Percentiles rank a stretch among this genome's conserved stretches.
phyloP scores from a whole-genome alignment of 2,329 filamentous ascomycete species.

The Fusarium chuoi region DNA sequence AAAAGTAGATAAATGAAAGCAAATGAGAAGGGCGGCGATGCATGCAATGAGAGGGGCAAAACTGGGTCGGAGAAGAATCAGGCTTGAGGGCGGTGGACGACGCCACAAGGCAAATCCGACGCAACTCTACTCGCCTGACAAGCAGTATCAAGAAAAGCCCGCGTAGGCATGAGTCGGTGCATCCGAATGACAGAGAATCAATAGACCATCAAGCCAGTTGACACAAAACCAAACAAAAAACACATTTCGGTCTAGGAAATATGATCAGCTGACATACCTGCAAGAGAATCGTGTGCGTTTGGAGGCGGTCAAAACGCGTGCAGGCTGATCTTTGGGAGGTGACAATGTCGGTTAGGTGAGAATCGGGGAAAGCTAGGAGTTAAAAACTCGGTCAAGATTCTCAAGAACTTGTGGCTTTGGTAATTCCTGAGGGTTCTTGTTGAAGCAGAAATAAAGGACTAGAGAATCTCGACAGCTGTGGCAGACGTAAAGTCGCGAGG shows the following conservation, averaged over 20 bases:
- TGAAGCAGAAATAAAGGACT: slow-evolving; percentile 3
- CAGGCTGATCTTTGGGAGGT: slow-evolving; percentile 16
- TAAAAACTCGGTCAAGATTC: slow-evolving; percentile 11
- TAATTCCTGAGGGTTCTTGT: slow-evolving; percentile 4
- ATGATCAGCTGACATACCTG: slow-evolving; percentile 34
- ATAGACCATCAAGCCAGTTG: not conserved
- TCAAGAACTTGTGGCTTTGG: not conserved
- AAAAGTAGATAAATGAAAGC: slow-evolving; percentile 22
- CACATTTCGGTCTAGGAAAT: not conserved
- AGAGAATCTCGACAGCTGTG: slow-evolving; percentile 17
- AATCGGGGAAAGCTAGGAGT: slow-evolving; percentile 5
- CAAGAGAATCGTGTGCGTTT: slow-evolving; percentile 27
- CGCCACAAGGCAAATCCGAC: slow-evolving; percentile 45
- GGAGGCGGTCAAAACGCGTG: slow-evolving; percentile 44
- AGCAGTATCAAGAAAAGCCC: slow-evolving; percentile 18
- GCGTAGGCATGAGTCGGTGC: slow-evolving; percentile 5
- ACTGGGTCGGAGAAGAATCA: slow-evolving; percentile 39
- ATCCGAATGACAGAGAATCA: not conserved
- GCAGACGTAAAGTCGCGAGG: slow-evolving; percentile 24
- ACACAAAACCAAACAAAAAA: not conserved
- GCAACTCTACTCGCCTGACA: slow-evolving; percentile 27
- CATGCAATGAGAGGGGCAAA: slow-evolving; percentile 41
- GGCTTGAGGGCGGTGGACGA: slow-evolving; percentile 42
- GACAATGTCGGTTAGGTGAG: slow-evolving; percentile 18
- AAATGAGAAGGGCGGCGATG: slow-evolving; percentile 28